Evolutionary conservation across 306 rosid species (phyloP), one percentile per base, ranked within the genome.

Genomic region (Inga leiocalycina): DNA sequence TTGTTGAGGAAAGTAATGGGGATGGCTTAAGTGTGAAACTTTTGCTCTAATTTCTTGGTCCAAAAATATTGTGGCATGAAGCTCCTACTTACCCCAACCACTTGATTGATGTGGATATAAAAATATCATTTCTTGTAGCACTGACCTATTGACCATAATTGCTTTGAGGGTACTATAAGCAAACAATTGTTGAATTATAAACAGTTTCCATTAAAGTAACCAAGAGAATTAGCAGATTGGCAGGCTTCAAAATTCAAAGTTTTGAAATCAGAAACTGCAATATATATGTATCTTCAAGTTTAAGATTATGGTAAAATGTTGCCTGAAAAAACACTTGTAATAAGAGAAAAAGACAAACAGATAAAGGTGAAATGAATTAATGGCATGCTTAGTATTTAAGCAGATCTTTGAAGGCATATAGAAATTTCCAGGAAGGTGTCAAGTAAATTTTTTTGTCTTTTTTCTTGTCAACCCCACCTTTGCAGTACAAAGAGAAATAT

Each of bases 351-450:
- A 39, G 39, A 37, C 6, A 45, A 8, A 71, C 30, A 71, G 57
- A 77, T 48, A 67, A 80, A 87, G 78, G 59, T 56, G 75, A 56
- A 57, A 35, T 81, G 61, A 77, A 77, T 20, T 73, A 81, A 79
- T 41, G 83, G 14, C 76, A 80, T 51, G 32, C 41, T 80, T 11
- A 73, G 64, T 30, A 41, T 24, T 52, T 54, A 87, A 77, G 7
- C 48, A 76, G 62, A 46, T 68, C 70, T 57, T n/a, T 66, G 79
- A 75, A 84, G 30, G 64, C 4, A 62, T 51, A 68, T 15, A 79
- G 86, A 82, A 85, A 85, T 88, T 82, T 82, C 86, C 66, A 75
- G 71, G 89, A 85, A 85, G 82, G 78, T 81, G 80, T 64, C 80
- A 76, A 76, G 41, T 76, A 16, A 51, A 49, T 79, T 44, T 17